Percentiles rank a stretch among this genome's conserved stretches.
Conservation (phyloP, 163 green algal species). For the Trebouxia gelatinosa region DNA sequence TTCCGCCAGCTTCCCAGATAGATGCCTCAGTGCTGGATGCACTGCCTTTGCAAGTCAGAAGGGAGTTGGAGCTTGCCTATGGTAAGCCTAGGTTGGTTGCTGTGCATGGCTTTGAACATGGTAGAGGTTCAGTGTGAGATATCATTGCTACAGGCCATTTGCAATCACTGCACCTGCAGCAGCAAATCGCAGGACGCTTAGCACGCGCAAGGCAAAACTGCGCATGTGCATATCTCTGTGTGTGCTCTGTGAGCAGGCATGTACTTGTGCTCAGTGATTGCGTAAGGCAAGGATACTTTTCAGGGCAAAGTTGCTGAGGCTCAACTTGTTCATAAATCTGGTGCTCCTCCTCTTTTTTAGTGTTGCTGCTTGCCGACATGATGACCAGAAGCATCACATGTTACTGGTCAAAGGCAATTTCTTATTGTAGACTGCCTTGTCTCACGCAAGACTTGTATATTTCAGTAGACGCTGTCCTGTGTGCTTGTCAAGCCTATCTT, state of each 20-base stretch:
- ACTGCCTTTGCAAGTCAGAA: constrained; percentile 56
- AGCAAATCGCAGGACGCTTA: background rate
- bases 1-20: constrained; percentile 60
- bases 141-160: background rate
- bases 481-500: too few species aligned
- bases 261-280: background rate
- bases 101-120: background rate
- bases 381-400: too few species aligned
- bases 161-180: background rate
- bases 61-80: constrained; percentile 67
- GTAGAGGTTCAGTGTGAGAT: too few species aligned
- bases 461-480: too few species aligned
- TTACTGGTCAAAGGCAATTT: too few species aligned
- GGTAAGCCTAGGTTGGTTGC: constrained; percentile 28
- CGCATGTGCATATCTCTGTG: background rate
- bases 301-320: background rate
- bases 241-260: background rate
- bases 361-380: too few species aligned
- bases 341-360: too few species aligned
- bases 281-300: too few species aligned
- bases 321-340: background rate
- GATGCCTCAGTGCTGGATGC: constrained; percentile 59
- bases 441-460: too few species aligned
- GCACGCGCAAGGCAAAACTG: background rate
- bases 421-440: too few species aligned